These are phyloP conservation scores for Nicotiana otophora DNA, from an alignment of 257 asterid genomes.

Conservation along the genomic window DNA sequence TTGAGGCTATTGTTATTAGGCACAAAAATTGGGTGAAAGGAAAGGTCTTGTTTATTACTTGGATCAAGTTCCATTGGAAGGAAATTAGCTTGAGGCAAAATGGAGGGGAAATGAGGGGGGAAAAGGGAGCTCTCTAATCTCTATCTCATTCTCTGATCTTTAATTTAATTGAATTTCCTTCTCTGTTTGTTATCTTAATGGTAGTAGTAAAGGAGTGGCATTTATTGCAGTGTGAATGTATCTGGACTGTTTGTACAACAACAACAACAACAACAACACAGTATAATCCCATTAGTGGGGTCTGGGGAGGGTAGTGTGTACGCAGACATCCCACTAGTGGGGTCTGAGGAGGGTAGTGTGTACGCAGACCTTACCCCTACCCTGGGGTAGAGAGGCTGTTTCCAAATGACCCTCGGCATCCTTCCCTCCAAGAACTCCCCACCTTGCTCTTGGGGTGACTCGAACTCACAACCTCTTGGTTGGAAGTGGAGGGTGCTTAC, in stretches of 20 bases:
- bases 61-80: slow-evolving; percentile 22
- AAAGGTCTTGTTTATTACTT: neutral
- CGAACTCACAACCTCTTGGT: no score
- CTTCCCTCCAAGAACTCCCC: no score
- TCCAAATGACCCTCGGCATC: no score
- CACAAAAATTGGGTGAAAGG: slow-evolving; percentile 4
- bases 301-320: no score
- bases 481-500: no score
- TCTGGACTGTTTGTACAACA: slow-evolving; percentile 10
- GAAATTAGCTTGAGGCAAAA: neutral
- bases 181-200: slow-evolving; percentile 14
- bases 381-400: no score
- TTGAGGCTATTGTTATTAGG: slow-evolving; percentile 34
- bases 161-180: neutral
- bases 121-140: neutral
- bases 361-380: no score
- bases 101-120: neutral
- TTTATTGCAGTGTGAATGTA: slow-evolving; percentile 19
- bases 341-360: no score
- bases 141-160: neutral
- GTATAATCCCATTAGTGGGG: no score
- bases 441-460: no score
- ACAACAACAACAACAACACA: no score
- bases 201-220: slow-evolving; percentile 15
- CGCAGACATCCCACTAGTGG: no score